Evolutionary conservation across 2,329 filamentous ascomycete genomes (phyloP).

Genomic region (Cadophora sp.): DNA sequence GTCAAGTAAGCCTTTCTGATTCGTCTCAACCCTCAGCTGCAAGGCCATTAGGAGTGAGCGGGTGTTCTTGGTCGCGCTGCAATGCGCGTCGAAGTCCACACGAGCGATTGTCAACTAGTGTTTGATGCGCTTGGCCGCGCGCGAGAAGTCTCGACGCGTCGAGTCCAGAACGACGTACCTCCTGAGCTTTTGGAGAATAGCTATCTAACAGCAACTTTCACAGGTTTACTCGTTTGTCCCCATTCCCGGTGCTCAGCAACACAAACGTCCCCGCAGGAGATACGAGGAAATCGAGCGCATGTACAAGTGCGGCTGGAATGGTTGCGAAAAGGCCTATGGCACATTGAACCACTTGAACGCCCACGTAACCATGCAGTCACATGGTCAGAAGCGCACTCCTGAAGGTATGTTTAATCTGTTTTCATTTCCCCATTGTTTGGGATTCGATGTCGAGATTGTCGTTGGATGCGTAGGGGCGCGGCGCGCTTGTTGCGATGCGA

Average conservation of each 20-base stretch:
- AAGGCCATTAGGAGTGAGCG: slow-evolving; percentile 15
- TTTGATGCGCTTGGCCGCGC: slow-evolving; percentile 9
- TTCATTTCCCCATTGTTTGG: slow-evolving; percentile 19
- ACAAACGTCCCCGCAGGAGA: slow-evolving; percentile 89
- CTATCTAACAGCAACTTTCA: slow-evolving; percentile 51
- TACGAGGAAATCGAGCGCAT: slow-evolving; percentile 99
- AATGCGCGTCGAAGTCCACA: neutral
- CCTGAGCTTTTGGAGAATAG: slow-evolving; percentile 25
- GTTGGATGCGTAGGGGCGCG: neutral
- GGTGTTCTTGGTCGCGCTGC: slow-evolving; percentile 11
- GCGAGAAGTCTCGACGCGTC: slow-evolving; percentile 26
- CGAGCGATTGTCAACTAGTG: neutral
- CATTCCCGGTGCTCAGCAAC: slow-evolving; percentile 94
- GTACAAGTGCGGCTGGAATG: slow-evolving; percentile 99
- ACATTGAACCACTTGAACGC: slow-evolving; percentile 97
- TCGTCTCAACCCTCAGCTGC: slow-evolving; percentile 1
- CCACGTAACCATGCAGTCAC: slow-evolving; percentile 98
- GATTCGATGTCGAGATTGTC: neutral
- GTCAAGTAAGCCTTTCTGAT: slow-evolving; percentile 60
- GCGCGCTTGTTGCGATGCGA: neutral
- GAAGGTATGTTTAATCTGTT: slow-evolving; percentile 75
- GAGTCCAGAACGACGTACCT: slow-evolving; percentile 6
- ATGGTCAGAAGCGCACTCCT: slow-evolving; percentile 91
- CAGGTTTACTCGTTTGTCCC: slow-evolving; percentile 98
- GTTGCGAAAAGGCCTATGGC: slow-evolving; percentile 97